Evolutionary conservation across 2,329 filamentous ascomycete species (phyloP).

Genomic region (Ophiostoma piceae): DNA sequence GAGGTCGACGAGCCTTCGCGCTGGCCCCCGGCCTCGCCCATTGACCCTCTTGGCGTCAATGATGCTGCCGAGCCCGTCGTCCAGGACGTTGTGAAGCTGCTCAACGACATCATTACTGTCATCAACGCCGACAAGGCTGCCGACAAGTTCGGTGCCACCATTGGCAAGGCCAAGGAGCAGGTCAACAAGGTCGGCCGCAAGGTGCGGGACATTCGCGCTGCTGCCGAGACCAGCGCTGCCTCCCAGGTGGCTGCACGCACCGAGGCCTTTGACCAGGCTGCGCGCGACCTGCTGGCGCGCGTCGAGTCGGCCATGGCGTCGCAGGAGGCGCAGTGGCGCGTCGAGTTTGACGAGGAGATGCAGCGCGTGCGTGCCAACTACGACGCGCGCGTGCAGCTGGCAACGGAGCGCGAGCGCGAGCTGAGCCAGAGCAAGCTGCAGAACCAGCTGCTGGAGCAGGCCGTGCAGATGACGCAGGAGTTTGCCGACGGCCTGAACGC

Average conservation of each 20-base stretch:
- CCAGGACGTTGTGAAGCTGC: slow-evolving; percentile 87
- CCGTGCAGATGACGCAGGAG: slow-evolving; percentile 77
- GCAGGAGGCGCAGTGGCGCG: slow-evolving; percentile 77
- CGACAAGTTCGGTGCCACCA: slow-evolving; percentile 69
- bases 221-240: slow-evolving; percentile 65
- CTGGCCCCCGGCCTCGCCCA: slow-evolving; percentile 59
- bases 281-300: slow-evolving; percentile 80
- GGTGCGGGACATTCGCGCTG: slow-evolving; percentile 67
- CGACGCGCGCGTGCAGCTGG: slow-evolving; percentile 69
- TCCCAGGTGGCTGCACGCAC: slow-evolving; percentile 66
- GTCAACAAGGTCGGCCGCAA: slow-evolving; percentile 71
- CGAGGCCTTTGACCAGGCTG: slow-evolving; percentile 76
- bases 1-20: slow-evolving; percentile 62
- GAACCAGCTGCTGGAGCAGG: slow-evolving; percentile 86
- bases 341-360: slow-evolving; percentile 83
- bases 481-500: slow-evolving; percentile 73
- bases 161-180: slow-evolving; percentile 81
- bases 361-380: slow-evolving; percentile 72
- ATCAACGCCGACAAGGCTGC: slow-evolving; percentile 81
- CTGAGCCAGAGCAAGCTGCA: slow-evolving; percentile 76
- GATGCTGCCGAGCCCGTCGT: slow-evolving; percentile 80
- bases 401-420: slow-evolving; percentile 73
- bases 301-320: slow-evolving; percentile 76
- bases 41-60: slow-evolving; percentile 71
- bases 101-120: slow-evolving; percentile 92